Base-by-base conservation (phyloP, 192 early-diverging fungal genomes). In the Linnemannia zychae region DNA sequence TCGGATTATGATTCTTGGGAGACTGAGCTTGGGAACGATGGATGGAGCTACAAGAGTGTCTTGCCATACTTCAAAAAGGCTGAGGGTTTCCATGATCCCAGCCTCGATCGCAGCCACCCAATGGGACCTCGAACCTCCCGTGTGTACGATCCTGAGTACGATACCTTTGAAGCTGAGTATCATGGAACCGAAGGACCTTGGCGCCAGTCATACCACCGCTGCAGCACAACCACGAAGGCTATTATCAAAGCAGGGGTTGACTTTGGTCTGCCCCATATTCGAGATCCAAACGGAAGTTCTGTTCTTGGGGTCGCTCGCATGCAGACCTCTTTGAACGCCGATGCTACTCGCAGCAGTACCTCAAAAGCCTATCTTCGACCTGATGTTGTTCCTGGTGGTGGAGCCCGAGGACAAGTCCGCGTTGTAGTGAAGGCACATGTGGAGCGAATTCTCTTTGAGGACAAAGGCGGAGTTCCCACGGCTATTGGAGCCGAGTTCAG, bases 171-270 rank as follows among this genome's bases (percentile, higher is more conserved):
- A 7, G 4, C 40, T 20, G 69, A 70, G 22, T 71, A 72, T 49
- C 80, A 82, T 66, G 80, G 80, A 20, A 76, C 74, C 6, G 74
- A 75, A 1, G 80, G 80, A 24, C 80, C 80, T 40, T 82, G 80
- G 80, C 50, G 24, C 1, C 44, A 76, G 12, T 57, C 69, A 36
- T 82, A 47, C 20, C 74, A 82, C 28, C 37, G 72, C 47, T 31
- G 46, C 34, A 72, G 28, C 22, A 7, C 20, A 7, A 38, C 38
- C 6, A 44, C 80, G 31, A 38, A 82, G 69, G 74, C 53, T 3
- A 72, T 82, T n/a, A 52, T 82, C 69, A 34, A 74, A 4, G 74
- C 80, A 22, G 67, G 22, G 22, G 16, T 63, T 2, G 57, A 57
- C 12, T 46, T 65, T 7, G 74, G 80, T n/a, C 31, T 82, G 5